Conservation (phyloP, 2,329 filamentous ascomycete species). For the Epichloe aotearoae region DNA sequence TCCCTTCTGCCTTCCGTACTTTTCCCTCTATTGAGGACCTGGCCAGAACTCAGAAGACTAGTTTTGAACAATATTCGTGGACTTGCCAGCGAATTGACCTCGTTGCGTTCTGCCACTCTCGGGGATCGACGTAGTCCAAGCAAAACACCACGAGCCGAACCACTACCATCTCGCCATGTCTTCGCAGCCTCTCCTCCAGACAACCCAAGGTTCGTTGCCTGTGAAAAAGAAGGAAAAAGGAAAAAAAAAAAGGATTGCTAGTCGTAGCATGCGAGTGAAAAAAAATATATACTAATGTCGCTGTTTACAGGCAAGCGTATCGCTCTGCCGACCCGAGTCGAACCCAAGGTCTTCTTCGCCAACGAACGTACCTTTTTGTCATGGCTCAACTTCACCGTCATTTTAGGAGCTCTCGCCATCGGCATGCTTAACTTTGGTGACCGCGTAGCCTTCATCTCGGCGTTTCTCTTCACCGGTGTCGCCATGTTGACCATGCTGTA, state of each 20-base stretch:
- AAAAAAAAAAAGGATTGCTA: background rate
- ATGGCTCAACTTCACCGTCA: constrained; percentile 99
- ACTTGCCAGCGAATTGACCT: background rate
- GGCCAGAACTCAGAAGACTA: no score
- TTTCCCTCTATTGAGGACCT: no score
- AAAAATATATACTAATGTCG: constrained; percentile 6
- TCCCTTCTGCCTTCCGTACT: background rate
- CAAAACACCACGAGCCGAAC: background rate
- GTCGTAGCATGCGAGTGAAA: background rate
- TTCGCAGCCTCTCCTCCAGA: constrained; percentile 89
- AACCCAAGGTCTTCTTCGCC: constrained; percentile 99
- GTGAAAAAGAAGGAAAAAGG: background rate
- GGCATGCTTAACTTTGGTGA: constrained; percentile 98
- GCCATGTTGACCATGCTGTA: constrained; percentile 94
- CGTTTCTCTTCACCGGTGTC: constrained; percentile 85
- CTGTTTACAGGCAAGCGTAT: constrained; percentile 77
- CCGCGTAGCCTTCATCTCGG: constrained; percentile 82
- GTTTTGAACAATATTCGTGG: background rate
- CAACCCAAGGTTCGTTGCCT: constrained; percentile 61
- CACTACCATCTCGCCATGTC: constrained; percentile 54
- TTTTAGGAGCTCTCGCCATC: constrained; percentile 90
- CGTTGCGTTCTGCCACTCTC: background rate
- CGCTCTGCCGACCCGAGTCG: constrained; percentile 91
- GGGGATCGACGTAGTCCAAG: no score
- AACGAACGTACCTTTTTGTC: constrained; percentile 98